Conservation (phyloP, 306 rosid species). For the Carpinus fangiana region DNA sequence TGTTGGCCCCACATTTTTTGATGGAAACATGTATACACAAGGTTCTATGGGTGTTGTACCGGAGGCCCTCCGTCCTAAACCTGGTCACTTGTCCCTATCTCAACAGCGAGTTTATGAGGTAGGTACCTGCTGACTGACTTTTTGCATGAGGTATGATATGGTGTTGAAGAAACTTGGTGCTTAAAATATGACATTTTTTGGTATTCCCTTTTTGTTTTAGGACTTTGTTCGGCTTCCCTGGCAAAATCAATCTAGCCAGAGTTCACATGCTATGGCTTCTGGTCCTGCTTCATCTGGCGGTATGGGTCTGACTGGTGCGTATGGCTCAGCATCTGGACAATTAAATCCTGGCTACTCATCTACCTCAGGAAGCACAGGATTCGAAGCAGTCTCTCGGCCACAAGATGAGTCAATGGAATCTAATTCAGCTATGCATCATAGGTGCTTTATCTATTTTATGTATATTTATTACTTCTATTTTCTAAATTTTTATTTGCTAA, state of each 20-base stretch:
- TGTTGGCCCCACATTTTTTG: conserved; percentile 76
- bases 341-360: conserved; percentile 62
- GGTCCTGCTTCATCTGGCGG: conserved; percentile 57
- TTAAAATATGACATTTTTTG: conserved; percentile 1
- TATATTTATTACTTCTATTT: not conserved
- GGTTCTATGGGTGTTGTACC: conserved; percentile 92
- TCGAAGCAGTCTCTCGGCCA: conserved; percentile 73
- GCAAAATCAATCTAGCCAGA: conserved; percentile 87
- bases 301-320: conserved; percentile 57
- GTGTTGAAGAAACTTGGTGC: conserved; percentile 13
- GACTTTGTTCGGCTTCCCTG: conserved; percentile 98
- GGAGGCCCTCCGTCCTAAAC: conserved; percentile 93
- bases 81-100: conserved; percentile 83
- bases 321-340: conserved; percentile 60
- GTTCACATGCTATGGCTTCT: conserved; percentile 62
- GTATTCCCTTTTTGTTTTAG: conserved; percentile 36
- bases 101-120: conserved; percentile 99
- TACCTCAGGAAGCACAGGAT: conserved; percentile 52
- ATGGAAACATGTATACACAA: conserved; percentile 72
- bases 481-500: conserved; percentile 8
- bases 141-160: not conserved
- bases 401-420: conserved; percentile 70
- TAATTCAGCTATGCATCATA: conserved; percentile 56
- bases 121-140: conserved; percentile 17
- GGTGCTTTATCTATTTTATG: conserved; percentile 41